phyloP scores from a whole-genome alignment of 2,329 filamentous ascomycete genomes.

The Huntiella savannae region DNA sequence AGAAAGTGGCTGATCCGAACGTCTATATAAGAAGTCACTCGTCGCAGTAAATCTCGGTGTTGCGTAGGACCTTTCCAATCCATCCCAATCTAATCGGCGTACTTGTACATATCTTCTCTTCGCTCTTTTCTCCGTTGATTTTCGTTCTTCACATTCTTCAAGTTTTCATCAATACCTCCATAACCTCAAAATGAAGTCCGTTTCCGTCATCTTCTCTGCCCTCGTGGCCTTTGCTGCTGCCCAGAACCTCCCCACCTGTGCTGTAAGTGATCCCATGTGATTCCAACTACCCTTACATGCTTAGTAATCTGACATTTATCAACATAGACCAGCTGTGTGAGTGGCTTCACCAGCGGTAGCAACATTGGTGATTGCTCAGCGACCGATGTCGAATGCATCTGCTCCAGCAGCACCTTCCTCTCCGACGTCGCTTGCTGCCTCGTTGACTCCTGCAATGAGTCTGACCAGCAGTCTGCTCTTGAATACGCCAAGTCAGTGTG shows the following conservation, averaged over 20 bases:
- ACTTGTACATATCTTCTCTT: neutral
- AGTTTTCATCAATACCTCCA: neutral
- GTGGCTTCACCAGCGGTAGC: conserved; percentile 17
- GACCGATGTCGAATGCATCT: conserved; percentile 24
- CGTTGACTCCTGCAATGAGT: conserved; percentile 17
- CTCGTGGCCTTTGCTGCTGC: conserved; percentile 19
- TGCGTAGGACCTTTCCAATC: no score
- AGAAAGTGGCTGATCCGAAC: no score
- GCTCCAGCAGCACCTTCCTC: conserved; percentile 23
- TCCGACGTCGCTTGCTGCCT: conserved; percentile 25
- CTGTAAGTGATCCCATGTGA: conserved; percentile 18
- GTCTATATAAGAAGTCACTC: no score
- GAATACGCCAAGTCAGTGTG: conserved; percentile 22
- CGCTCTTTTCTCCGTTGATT: conserved; percentile 1
- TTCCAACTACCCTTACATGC: neutral
- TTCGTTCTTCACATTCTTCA: neutral
- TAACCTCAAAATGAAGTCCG: conserved; percentile 20
- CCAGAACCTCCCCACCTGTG: conserved; percentile 20
- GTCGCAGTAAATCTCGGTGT: no score
- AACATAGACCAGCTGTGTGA: conserved; percentile 19
- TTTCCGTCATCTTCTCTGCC: conserved; percentile 16
- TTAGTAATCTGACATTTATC: neutral
- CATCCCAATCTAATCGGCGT: no score
- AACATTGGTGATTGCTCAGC: conserved; percentile 21
- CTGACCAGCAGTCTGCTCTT: conserved; percentile 20